Evolutionary conservation across 768 basidiomycete species (phyloP).

Genomic region (Crepidotus variabilis): DNA sequence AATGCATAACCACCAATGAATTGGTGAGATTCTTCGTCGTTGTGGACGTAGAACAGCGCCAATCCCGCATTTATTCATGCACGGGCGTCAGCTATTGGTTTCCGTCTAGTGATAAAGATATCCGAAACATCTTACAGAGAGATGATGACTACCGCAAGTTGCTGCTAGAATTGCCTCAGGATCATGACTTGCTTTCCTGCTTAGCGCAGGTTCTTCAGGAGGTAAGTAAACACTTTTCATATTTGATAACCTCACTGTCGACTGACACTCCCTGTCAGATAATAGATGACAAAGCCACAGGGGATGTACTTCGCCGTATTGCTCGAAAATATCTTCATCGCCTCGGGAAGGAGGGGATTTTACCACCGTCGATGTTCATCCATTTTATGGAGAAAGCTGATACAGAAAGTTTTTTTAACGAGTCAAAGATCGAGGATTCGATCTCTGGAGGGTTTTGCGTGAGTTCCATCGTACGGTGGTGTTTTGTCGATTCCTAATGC

Average conservation of each 20-base stretch:
- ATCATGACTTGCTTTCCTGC: conserved; percentile 9
- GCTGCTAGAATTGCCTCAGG: not conserved
- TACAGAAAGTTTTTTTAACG: conserved; percentile 13
- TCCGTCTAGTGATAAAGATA: not conserved
- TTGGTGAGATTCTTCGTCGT: conserved; percentile 13
- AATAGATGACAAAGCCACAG: no score
- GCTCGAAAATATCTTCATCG: conserved; percentile 11
- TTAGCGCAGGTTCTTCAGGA: conserved; percentile 16
- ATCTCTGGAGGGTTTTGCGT: not conserved
- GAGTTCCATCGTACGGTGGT: not conserved
- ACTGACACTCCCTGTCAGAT: no score
- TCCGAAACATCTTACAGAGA: conserved; percentile 2
- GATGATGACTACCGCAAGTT: not conserved
- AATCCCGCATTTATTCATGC: conserved; percentile 8
- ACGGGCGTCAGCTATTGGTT: not conserved
- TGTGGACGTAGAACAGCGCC: not conserved
- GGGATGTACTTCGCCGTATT: not conserved
- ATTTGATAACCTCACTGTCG: no score
- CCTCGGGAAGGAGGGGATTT: conserved; percentile 10
- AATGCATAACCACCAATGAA: conserved; percentile 4
- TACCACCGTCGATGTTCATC: conserved; percentile 22
- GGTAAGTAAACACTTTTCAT: no score
- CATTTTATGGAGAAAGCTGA: no score
- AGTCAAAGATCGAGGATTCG: not conserved
- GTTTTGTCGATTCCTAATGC: not conserved